Conservation (phyloP, 257 asterid species). For the Agastache rugosa region DNA sequence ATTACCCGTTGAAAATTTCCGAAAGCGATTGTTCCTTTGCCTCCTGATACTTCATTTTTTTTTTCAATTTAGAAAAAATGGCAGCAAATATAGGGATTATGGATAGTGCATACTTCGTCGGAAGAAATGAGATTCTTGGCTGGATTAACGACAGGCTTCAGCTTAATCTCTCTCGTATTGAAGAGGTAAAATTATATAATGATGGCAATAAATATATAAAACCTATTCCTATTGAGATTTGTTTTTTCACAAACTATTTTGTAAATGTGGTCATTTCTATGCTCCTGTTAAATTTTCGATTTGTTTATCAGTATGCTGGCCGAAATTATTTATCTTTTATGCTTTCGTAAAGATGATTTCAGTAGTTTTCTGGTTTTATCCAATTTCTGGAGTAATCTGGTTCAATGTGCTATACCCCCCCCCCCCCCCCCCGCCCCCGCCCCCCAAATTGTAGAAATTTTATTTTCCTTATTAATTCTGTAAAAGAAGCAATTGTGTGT, state of each 20-base stretch:
- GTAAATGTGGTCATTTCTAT: slow-evolving; percentile 16
- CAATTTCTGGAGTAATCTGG: slow-evolving; percentile 17
- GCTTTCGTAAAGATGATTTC: not conserved
- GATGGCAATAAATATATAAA: not conserved
- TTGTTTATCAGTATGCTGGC: slow-evolving; percentile 1
- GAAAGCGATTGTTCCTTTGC: slow-evolving; percentile 17
- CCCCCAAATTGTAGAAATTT: not conserved
- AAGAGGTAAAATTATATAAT: slow-evolving; percentile 58
- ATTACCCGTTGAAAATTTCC: slow-evolving; percentile 21
- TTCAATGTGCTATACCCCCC: not conserved
- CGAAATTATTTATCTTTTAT: not conserved
- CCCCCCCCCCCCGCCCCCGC: too few species aligned
- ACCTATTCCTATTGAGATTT: slow-evolving; percentile 27
- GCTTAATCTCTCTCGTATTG: slow-evolving; percentile 83
- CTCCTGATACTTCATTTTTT: slow-evolving; percentile 11
- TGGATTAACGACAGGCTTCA: slow-evolving; percentile 92
- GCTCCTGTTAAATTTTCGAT: not conserved
- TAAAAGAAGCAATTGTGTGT: not conserved
- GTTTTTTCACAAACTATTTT: not conserved
- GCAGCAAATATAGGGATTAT: slow-evolving; percentile 89
- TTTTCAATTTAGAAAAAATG: slow-evolving; percentile 40
- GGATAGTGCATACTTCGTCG: slow-evolving; percentile 96
- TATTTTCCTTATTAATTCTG: too few species aligned
- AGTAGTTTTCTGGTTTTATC: not conserved
- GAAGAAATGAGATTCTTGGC: slow-evolving; percentile 88